Base-by-base conservation (phyloP, 2,329 filamentous ascomycete genomes). In the Botrytis medusae region DNA sequence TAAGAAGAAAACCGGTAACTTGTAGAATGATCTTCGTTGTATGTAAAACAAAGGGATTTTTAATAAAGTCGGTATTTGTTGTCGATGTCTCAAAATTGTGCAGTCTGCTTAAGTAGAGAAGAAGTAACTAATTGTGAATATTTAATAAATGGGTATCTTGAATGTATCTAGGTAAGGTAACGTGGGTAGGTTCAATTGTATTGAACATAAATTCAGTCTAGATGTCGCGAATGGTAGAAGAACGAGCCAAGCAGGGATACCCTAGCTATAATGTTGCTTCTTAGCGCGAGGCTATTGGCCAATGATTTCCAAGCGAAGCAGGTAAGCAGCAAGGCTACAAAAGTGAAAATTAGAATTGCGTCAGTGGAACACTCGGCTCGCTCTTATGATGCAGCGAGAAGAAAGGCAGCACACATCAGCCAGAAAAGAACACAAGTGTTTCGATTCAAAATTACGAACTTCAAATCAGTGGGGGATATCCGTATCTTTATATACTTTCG, bases 401-500 rank as follows among this genome's bases (percentile, higher is more conserved):
- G 71, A 68, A 72, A 46, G 42, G 22, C 18, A 37, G n/a, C 61
- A 72, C 25, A 29, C 51, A 69, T 32, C 42, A 40, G 29, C 71
- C 46, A 40, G 32, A 42, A 57, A 5, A 54, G 25, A 68, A 60
- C 29, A 42, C 48, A 65, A 72, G 22, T n/a, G 16, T n/a, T 68
- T 57, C 6, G 37, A 37, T 51, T 25, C 14, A 29, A 37, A n/a
- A 18, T 51, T 51, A 42, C 44, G 1, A 48, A 10, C 6, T 51
- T 69, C 54, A 32, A 42, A 48, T 60, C 25, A 29, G 20, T n/a
- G 44, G 63, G 71, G 71, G 54, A 57, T 54, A 32, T 32, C 12
- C 37, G 5, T 32, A 46, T 42, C 72, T 74, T 78, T 79, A 79
- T 79, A 80, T 79, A 79, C 42, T 72, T 74, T 76, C 76, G 64